Evolutionary conservation across 495 filamentous ascomycete species (phyloP).

Genomic region (Sporormia fimetaria): DNA sequence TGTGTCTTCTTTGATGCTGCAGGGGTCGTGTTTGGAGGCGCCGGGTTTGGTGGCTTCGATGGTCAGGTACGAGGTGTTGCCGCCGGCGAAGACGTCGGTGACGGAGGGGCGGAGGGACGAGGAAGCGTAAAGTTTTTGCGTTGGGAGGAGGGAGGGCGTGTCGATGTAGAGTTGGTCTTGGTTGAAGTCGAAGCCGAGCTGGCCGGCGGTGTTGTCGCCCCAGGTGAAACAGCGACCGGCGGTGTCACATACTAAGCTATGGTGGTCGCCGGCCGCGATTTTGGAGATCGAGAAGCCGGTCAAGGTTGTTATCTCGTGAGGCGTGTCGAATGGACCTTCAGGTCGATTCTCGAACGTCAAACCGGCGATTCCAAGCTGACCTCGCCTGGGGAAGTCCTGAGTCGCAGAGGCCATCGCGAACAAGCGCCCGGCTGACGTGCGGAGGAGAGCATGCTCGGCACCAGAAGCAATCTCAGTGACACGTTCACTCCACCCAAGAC

Average conservation of each 20-base stretch:
- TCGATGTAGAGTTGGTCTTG: slow-evolving; percentile 51
- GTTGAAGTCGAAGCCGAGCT: slow-evolving; percentile 65
- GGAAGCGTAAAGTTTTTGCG: slow-evolving; percentile 58
- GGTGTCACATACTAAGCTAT: slow-evolving; percentile 65
- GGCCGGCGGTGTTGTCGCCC: slow-evolving; percentile 80
- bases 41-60: slow-evolving; percentile 59
- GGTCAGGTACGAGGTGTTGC: slow-evolving; percentile 72
- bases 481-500: slow-evolving; percentile 60
- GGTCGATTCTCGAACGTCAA: slow-evolving; percentile 71
- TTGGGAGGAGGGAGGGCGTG: slow-evolving; percentile 53
- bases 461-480: slow-evolving; percentile 63
- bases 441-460: slow-evolving; percentile 69
- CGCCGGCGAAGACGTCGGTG: slow-evolving; percentile 71
- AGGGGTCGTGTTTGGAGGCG: slow-evolving; percentile 28
- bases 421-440: slow-evolving; percentile 76
- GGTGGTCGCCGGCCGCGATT: slow-evolving; percentile 77
- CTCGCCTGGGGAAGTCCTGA: slow-evolving; percentile 63
- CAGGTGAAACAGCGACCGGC: slow-evolving; percentile 74
- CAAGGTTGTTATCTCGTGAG: slow-evolving; percentile 60
- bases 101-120: slow-evolving; percentile 47
- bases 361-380: slow-evolving; percentile 78
- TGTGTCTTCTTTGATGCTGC: slow-evolving; percentile 56
- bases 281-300: slow-evolving; percentile 52
- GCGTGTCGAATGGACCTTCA: slow-evolving; percentile 62
- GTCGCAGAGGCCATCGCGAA: slow-evolving; percentile 75